Conservation (phyloP, 78 protist species). For the Dictyostelium firmibasis region DNA sequence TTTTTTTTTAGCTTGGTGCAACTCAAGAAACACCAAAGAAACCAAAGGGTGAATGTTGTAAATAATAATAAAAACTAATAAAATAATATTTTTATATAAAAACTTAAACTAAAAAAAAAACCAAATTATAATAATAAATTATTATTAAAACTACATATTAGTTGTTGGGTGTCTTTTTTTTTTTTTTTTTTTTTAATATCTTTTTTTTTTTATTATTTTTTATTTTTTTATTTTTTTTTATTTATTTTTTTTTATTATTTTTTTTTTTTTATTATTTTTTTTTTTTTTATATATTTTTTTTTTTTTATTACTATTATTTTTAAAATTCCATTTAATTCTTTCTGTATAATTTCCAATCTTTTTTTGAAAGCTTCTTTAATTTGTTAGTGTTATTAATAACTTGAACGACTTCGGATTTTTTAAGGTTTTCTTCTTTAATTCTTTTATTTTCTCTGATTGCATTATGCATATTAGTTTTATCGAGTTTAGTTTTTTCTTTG, state of each 20-base stretch:
- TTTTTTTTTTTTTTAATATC: too few species aligned
- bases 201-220: too few species aligned
- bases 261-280: background rate
- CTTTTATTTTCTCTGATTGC: constrained; percentile 30
- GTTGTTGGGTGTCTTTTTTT: too few species aligned
- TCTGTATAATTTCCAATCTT: constrained; percentile 4
- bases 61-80: background rate
- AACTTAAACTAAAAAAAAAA: background rate
- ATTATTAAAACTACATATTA: too few species aligned
- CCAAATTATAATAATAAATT: background rate
- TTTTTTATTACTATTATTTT: background rate
- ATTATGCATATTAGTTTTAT: background rate
- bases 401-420: constrained; percentile 40
- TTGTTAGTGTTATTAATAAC: constrained; percentile 25
- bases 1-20: background rate
- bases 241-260: background rate
- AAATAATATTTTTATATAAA: background rate
- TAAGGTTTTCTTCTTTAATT: constrained; percentile 14
- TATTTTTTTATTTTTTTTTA: background rate
- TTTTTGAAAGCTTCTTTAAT: constrained; percentile 1
- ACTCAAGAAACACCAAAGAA: background rate
- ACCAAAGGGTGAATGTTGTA: constrained; percentile 13
- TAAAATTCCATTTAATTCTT: background rate
- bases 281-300: background rate
- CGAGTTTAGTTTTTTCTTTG: background rate